Evolutionary conservation across 2,329 filamentous ascomycete genomes (phyloP), one percentile per base, ranked within the genome.

Genomic region (Scedosporium boydii): DNA sequence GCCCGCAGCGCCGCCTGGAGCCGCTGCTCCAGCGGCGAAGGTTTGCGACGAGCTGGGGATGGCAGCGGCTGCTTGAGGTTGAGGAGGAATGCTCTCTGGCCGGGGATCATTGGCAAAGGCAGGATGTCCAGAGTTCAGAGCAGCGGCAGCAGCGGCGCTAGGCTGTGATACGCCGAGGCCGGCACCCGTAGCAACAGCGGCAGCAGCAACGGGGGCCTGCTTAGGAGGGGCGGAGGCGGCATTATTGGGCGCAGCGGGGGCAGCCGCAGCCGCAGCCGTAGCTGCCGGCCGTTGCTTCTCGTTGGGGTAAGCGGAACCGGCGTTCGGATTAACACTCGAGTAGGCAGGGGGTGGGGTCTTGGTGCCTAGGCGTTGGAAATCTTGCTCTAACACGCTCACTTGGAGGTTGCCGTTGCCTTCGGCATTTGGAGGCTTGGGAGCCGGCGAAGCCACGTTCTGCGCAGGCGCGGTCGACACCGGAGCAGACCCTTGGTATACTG

Each of bases 311-410:
- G 83, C 68, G 75, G 86, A 69, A 73, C 79, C 70, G 29, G 75
- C 74, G 48, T 74, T 75, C 0, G 79, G 75, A 63, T 80, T 85
- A 56, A 96, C 84, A 69, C 88, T 95, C 9, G 91, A 95, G 74
- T 99, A 99, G 5, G 95, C 93, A n/a, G 95, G 95, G 21, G 95
- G 95, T 14, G 93, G 93, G 61, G 91, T 92, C 23, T 91, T 89
- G 34, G 87, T 82, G 67, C 91, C 86, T 82, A 96, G 82, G 18
- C 91, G 86, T 67, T 91, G 87, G 72, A 96, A 89, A 68, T 96
- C 93, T 68, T 92, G 88, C 70, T 96, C 90, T 42, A 96, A 75
- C n/a, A 90, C 84, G 75, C 85, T 91, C 64, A 85, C 80, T 67
- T 87, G 85, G 38, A 85, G 73, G 60, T 72, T 70, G 62, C 73